Percentiles rank a stretch among this genome's conserved stretches.
These are phyloP conservation scores for Pelagophyceae sp. DNA, from an alignment of 352 stramenopile species.

Conservation along the genomic window DNA sequence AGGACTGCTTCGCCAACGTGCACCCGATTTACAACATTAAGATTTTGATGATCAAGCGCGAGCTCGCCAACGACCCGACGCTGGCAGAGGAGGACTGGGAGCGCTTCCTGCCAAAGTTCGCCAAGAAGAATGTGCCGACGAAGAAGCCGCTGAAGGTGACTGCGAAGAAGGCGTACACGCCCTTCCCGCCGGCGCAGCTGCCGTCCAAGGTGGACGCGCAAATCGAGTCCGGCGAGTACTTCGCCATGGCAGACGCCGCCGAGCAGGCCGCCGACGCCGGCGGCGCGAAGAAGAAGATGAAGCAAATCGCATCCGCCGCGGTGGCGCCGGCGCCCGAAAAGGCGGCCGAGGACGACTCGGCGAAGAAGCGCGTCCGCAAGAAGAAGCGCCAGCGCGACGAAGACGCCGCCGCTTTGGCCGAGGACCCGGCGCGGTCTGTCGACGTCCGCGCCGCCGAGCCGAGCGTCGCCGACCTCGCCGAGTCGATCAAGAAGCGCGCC, in stretches of 20 bases:
- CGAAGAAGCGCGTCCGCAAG: background rate
- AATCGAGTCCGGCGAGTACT: constrained; percentile 98
- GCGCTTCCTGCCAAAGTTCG: constrained; percentile 95
- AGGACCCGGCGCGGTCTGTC: background rate
- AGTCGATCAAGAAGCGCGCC: too few relatives aligned
- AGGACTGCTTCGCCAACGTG: constrained; percentile 99
- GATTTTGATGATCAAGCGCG: constrained; percentile 99
- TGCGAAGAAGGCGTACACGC: constrained; percentile 93
- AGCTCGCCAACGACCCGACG: constrained; percentile 96
- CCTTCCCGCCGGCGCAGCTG: constrained; percentile 89
- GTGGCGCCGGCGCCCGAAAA: background rate
- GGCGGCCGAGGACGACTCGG: background rate
- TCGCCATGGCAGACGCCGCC: constrained; percentile 89
- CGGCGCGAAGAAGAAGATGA: background rate
- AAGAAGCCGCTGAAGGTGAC: constrained; percentile 79
- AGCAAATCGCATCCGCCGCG: background rate
- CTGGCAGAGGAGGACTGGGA: constrained; percentile 94
- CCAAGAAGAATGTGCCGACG: constrained; percentile 96
- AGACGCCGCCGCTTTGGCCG: background rate
- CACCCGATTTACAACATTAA: constrained; percentile 99
- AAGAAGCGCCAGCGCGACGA: background rate
- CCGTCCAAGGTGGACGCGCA: constrained; percentile 95
- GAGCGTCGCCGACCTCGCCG: background rate
- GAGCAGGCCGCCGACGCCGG: constrained; percentile 2
- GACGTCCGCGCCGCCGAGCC: background rate